Base-by-base conservation (phyloP, 2,329 filamentous ascomycete species). In the Leptographium wingfieldii region DNA sequence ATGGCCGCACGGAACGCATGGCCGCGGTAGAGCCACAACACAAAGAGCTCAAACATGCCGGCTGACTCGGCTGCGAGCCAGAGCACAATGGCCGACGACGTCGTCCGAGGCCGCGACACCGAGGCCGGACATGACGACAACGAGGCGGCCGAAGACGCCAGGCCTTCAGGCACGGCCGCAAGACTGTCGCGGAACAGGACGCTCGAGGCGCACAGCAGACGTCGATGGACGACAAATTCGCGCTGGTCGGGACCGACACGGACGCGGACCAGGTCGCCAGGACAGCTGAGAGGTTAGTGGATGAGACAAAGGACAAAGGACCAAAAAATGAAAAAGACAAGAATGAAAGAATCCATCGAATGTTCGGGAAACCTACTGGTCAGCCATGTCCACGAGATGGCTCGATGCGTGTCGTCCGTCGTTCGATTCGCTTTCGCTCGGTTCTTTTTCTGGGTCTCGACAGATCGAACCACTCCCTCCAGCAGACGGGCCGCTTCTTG, bases 21-120 rank as follows among this genome's bases (percentile, higher is more conserved):
- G 5, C 72, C 72, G 25, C 72, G 71, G 66, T 80, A 77, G 29
- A 82, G 73, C 77, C 78, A 81, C 53, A 79, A 70, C 52, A 77
- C 72, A 65, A 81, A 80, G 43, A 81, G 71, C 65, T 76, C 74
- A 65, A 82, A 81, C 73, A 80, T 79, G 66, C 76, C 71, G 22
- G 77, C 70, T 1, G 74, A 74, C 67, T 82, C 77, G 62, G 73
- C 72, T 0, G 77, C 74, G 5, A 76, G 69, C 67, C 69, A 72
- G 40, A 76, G 66, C n/a, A 55, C 35, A 3, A 74, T 46, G 49
- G 53, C 14, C 7, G 25, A 52, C 29, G 48, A 38, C 51, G 52
- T 51, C 43, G 46, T 5, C 5, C 46, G 22, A 3, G 57, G 33
- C 40, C 14, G 27, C 25, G 35, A 16, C 49, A 52, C 3, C 31